Evolutionary conservation across 495 filamentous ascomycete genomes (phyloP).

Genomic region (Talaromyces nanjingensis): DNA sequence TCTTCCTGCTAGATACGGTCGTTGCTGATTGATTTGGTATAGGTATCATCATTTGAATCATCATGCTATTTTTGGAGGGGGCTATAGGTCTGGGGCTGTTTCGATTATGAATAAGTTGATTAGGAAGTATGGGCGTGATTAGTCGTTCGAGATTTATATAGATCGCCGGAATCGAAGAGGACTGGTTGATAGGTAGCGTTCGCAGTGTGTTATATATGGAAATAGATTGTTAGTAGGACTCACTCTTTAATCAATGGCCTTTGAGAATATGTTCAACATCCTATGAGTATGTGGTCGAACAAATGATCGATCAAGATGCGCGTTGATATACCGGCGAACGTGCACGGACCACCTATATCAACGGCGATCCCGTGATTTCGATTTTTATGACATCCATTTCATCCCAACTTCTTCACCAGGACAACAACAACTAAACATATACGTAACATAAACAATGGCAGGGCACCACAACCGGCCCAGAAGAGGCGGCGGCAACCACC

Average conservation of each 20-base stretch:
- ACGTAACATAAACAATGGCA: not conserved
- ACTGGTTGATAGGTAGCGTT: too few species aligned
- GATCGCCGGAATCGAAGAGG: too few species aligned
- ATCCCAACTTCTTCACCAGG: not conserved
- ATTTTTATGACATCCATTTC: not conserved
- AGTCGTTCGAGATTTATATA: too few species aligned
- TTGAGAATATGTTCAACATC: too few species aligned
- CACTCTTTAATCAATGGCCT: too few species aligned
- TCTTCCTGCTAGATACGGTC: slow-evolving; percentile 1
- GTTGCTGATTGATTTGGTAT: slow-evolving; percentile 9
- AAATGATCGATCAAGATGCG: too few species aligned
- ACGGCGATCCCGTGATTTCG: not conserved
- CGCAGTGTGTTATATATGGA: too few species aligned
- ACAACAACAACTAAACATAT: not conserved
- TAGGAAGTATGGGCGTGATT: slow-evolving; percentile 50
- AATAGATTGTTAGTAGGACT: too few species aligned
- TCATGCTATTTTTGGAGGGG: slow-evolving; percentile 73
- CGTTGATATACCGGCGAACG: not conserved
- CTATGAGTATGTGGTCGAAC: too few species aligned
- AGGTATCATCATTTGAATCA: slow-evolving; percentile 92
- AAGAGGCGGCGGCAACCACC: not conserved
- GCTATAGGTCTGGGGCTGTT: slow-evolving; percentile 65
- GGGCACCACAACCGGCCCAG: slow-evolving; percentile 1
- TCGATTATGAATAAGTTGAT: slow-evolving; percentile 66
- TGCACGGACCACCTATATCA: slow-evolving; percentile 1